A percentile compares a stretch with the other conserved stretches of the same genome.
Conservation (phyloP, 2,329 filamentous ascomycete genomes). For the Cadophora gregata region DNA sequence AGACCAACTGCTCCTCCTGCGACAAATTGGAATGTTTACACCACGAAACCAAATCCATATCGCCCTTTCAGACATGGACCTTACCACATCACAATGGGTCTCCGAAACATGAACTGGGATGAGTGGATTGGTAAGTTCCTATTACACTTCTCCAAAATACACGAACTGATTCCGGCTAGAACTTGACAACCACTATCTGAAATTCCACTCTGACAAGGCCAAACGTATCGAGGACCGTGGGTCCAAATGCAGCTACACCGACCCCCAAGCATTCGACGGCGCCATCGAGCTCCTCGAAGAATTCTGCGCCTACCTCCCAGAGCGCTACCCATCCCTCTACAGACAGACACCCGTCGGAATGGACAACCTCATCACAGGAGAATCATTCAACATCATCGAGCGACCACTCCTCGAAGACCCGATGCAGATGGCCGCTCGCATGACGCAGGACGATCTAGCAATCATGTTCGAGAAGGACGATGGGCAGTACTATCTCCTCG, state of each 20-base stretch:
- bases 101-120: conserved; percentile 45
- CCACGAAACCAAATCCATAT: conserved; percentile 43
- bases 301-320: conserved; percentile 71
- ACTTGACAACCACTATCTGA: conserved; percentile 78
- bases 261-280: conserved; percentile 72
- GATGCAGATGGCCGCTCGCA: conserved; percentile 74
- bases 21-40: conserved; percentile 42
- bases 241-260: conserved; percentile 69
- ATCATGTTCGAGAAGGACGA: conserved; percentile 81
- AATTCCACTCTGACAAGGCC: conserved; percentile 75
- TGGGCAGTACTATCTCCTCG: conserved; percentile 81
- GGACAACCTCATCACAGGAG: conserved; percentile 73
- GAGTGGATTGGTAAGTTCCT: conserved; percentile 44
- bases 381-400: conserved; percentile 71
- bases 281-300: conserved; percentile 80
- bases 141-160: neutral
- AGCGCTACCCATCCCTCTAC: conserved; percentile 77
- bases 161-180: conserved; percentile 52
- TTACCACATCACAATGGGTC: conserved; percentile 46
- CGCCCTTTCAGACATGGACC: conserved; percentile 44
- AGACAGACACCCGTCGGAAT: conserved; percentile 67
- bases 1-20: conserved; percentile 40
- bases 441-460: conserved; percentile 82
- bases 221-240: conserved; percentile 71
- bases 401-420: conserved; percentile 75